phyloP scores from a whole-genome alignment of 2,329 filamentous ascomycete genomes.

The Monosporascus ibericus region DNA sequence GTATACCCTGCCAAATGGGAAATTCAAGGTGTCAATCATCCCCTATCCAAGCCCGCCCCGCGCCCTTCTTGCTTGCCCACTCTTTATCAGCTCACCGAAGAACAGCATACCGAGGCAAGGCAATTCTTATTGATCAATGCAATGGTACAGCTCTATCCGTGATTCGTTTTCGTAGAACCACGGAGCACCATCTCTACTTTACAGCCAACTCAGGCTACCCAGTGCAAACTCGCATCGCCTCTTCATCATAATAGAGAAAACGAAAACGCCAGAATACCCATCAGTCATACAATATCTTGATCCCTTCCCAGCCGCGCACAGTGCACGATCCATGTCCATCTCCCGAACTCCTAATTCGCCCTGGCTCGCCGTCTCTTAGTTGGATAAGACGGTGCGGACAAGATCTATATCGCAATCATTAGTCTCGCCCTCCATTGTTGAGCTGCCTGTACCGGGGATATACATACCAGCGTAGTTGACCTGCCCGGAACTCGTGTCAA shows the following conservation, averaged over 20 bases:
- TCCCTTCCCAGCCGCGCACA: not conserved
- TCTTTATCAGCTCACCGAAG: too few species aligned
- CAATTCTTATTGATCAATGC: too few species aligned
- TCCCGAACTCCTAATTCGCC: slow-evolving; percentile 16
- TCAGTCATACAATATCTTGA: not conserved
- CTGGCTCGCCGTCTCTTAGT: slow-evolving; percentile 42
- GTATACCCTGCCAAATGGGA: too few species aligned
- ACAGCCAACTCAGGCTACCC: not conserved
- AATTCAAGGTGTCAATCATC: too few species aligned
- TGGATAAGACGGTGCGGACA: slow-evolving; percentile 80
- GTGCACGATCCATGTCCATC: slow-evolving; percentile 2
- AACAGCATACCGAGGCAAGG: not conserved
- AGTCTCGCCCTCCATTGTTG: slow-evolving; percentile 1
- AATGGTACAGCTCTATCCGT: not conserved
- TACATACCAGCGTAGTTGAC: slow-evolving; percentile 89
- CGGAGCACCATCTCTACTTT: not conserved
- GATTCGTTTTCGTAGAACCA: not conserved
- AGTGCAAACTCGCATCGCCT: not conserved
- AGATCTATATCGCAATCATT: slow-evolving; percentile 50
- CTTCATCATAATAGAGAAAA: not conserved
- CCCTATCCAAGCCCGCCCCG: too few species aligned
- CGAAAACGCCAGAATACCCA: not conserved
- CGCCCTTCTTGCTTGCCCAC: too few species aligned
- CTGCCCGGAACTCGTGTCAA: slow-evolving; percentile 92
- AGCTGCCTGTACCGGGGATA: not conserved